These are phyloP conservation scores for Populus alba DNA, from an alignment of 345 rosid genomes.

Conservation along the genomic window DNA sequence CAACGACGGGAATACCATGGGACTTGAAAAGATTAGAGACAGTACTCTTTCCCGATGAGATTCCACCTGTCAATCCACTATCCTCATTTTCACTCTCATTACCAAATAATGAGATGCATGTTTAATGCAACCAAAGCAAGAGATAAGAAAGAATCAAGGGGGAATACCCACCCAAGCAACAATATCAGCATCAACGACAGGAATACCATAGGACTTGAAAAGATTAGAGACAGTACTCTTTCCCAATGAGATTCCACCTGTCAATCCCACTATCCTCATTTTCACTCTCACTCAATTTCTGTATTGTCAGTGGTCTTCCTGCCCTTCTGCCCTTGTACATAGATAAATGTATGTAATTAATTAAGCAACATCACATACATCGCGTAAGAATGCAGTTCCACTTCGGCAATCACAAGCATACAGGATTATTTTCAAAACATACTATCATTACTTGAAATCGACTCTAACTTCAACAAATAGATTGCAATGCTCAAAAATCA, in stretches of 20 bases:
- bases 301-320: neutral
- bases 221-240: slow-evolving; percentile 84
- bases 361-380: neutral
- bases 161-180: slow-evolving; percentile 74
- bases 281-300: slow-evolving; percentile 1
- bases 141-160: neutral
- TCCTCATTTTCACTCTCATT: too few relatives aligned
- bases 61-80: too few relatives aligned
- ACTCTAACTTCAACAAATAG: neutral
- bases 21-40: slow-evolving; percentile 77
- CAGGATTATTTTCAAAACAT: neutral
- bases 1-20: slow-evolving; percentile 67
- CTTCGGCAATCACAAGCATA: neutral
- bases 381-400: neutral
- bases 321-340: neutral
- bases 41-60: slow-evolving; percentile 87
- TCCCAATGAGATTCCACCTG: slow-evolving; percentile 91
- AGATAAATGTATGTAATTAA: neutral
- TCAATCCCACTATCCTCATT: slow-evolving; percentile 81
- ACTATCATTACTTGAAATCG: neutral
- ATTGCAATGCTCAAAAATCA: neutral
- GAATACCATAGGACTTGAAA: slow-evolving; percentile 65
- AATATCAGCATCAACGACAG: slow-evolving; percentile 76
- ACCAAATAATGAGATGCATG: neutral
- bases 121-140: neutral